Evolutionary conservation across 495 filamentous ascomycete species (phyloP), one percentile per base, ranked within the genome.

Genomic region (Hypoxylon intermedium): DNA sequence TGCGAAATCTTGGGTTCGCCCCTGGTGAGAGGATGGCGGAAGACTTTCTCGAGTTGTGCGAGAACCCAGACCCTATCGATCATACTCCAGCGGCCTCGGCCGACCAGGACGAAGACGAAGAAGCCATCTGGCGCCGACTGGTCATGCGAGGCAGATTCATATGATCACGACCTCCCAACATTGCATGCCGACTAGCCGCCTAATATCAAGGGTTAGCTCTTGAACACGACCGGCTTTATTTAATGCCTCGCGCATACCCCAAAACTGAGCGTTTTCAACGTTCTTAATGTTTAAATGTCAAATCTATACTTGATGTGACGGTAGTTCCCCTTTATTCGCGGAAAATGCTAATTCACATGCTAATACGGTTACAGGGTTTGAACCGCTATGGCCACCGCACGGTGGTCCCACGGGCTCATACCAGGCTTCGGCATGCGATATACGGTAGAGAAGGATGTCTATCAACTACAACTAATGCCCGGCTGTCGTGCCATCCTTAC

Each of bases 141-240:
- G 68, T 71, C n/a, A 67, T 71, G 68, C 58, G 53, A 19, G 68
- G 68, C 3, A 68, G 68, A 31, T 71, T 71, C 18, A 28, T 69
- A 56, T 71, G 46, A 71, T 28, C 2, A 34, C 24, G 2, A 6
- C 6, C 16, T 19, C 13, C 18, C 12, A 18, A 15, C 28, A 31
- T 28, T 20, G 15, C 28, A 21, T 21, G 20, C n/a, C n/a, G n/a
- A n/a, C n/a, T n/a, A n/a, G n/a, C n/a, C n/a, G n/a, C n/a, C n/a
- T n/a, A n/a, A n/a, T n/a, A n/a, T n/a, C n/a, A n/a, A n/a, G n/a
- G n/a, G n/a, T n/a, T 34, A 23, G 28, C 28, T 6, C n/a, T 16
- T 3, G 31, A 5, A 46, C 28, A 16, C 26, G 6, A 41, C 13
- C 18, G 19, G 21, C 16, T 11, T 20, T 15, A 5, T 38, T 24